phyloP scores from a whole-genome alignment of 1,284 basidiomycete species.

The Tilletia setariae region DNA sequence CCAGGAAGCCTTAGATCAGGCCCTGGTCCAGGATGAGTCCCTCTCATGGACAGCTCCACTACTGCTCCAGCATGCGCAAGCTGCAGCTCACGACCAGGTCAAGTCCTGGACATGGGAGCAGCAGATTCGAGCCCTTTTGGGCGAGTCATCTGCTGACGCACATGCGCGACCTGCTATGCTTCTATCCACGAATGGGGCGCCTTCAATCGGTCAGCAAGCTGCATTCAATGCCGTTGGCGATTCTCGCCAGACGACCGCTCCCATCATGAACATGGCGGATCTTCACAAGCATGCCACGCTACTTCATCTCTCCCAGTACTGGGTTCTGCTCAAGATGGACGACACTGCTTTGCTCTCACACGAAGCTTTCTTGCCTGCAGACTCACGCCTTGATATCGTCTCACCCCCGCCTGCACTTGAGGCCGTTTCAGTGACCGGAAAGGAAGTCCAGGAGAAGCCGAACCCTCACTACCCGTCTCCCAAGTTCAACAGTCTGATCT shows the following conservation, averaged over 20 bases:
- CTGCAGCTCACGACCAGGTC: not conserved
- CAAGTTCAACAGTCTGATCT: constrained; percentile 27
- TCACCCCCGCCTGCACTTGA: constrained; percentile 8
- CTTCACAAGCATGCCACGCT: constrained; percentile 8
- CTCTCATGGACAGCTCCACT: not conserved
- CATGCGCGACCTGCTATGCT: not conserved
- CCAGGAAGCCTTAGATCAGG: constrained; percentile 6
- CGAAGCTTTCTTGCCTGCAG: constrained; percentile 18
- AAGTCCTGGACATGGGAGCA: constrained; percentile 12
- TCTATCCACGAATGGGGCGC: not conserved
- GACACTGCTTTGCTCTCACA: constrained; percentile 3
- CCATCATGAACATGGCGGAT: not conserved
- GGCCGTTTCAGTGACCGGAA: not conserved
- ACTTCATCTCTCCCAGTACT: not conserved
- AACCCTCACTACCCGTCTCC: constrained; percentile 24
- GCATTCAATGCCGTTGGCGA: not conserved
- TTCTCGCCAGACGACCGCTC: not conserved
- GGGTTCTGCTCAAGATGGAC: constrained; percentile 14
- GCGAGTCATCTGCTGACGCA: not conserved
- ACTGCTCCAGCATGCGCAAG: not conserved
- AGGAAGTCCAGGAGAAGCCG: not conserved
- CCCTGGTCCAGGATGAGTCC: not conserved
- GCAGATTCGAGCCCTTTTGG: constrained; percentile 6
- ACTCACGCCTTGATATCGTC: constrained; percentile 28
- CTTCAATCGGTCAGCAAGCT: not conserved